Conservation (phyloP, 2,329 filamentous ascomycete species). For the Ophiosphaerella herpotricha region DNA sequence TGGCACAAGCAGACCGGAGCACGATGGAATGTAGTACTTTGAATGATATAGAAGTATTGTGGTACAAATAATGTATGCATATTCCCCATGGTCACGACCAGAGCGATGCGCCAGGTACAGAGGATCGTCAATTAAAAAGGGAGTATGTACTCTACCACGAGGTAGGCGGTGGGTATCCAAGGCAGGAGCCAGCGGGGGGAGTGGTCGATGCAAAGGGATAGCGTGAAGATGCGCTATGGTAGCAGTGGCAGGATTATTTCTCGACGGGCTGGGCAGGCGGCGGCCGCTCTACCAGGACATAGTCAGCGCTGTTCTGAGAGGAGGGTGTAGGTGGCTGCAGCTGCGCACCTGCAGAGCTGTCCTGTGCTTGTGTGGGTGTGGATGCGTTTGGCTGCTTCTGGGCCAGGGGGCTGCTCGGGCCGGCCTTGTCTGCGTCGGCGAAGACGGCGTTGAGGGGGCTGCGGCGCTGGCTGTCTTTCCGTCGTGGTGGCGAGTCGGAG, state of each 20-base stretch:
- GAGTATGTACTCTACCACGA: not conserved
- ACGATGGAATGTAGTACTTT: too few relatives aligned
- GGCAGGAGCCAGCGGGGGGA: not conserved
- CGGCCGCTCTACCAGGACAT: conserved; percentile 44
- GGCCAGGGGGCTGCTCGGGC: conserved; percentile 29
- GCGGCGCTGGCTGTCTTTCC: conserved; percentile 36
- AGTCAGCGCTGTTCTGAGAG: conserved; percentile 42
- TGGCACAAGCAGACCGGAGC: too few relatives aligned
- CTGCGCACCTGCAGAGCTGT: conserved; percentile 39
- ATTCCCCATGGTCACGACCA: not conserved
- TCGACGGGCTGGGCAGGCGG: conserved; percentile 22
- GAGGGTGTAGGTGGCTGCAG: conserved; percentile 36
- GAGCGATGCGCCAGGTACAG: not conserved
- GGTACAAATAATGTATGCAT: not conserved
- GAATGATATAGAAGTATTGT: not conserved
- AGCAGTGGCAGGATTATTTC: too few relatives aligned
- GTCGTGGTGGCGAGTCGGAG: conserved; percentile 36
- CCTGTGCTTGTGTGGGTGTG: conserved; percentile 8
- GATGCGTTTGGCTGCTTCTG: conserved; percentile 3
- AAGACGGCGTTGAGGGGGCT: conserved; percentile 28
- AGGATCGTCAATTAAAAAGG: not conserved
- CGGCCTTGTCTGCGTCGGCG: conserved; percentile 33
- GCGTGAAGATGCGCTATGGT: too few relatives aligned
- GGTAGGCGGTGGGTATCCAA: not conserved
- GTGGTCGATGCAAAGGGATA: too few relatives aligned